Evolutionary conservation across 352 stramenopile genomes (phyloP).

Genomic region (Paralagenidium karlingii): DNA sequence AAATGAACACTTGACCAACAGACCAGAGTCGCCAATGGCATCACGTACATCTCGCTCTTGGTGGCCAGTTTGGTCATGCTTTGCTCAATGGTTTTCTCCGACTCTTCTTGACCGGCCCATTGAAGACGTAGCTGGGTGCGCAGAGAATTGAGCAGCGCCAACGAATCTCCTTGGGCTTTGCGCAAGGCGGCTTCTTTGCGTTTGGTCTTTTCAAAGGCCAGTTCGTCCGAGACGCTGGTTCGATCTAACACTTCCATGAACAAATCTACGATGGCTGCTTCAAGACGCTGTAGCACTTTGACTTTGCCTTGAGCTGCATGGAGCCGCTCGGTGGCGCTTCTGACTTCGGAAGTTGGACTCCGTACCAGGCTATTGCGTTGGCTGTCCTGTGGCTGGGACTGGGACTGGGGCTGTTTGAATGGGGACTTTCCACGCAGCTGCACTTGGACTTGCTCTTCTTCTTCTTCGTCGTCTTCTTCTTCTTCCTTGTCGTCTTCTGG

Average conservation of each 20-base stretch:
- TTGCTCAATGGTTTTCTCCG: conserved; percentile 12
- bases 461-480: too few relatives aligned
- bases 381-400: too few relatives aligned
- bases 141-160: conserved; percentile 55
- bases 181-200: conserved; percentile 43
- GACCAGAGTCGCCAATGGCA: not conserved
- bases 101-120: conserved; percentile 28
- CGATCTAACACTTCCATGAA: conserved; percentile 61
- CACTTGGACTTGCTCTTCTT: too few relatives aligned
- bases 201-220: conserved; percentile 22
- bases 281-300: conserved; percentile 43
- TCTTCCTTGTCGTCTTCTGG: too few relatives aligned
- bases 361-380: too few relatives aligned
- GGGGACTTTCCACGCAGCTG: too few relatives aligned
- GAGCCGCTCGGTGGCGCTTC: conserved; percentile 41
- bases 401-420: too few relatives aligned
- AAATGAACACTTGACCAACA: not conserved
- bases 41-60: conserved; percentile 17
- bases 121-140: conserved; percentile 55
- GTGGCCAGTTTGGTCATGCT: conserved; percentile 12
- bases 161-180: conserved; percentile 42
- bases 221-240: conserved; percentile 9
- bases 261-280: conserved; percentile 52
- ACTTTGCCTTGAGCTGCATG: conserved; percentile 52
- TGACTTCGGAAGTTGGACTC: too few relatives aligned